phyloP scores from a whole-genome alignment of 164 flowering plant genomes.

The Magnolia kwangsiensis region DNA sequence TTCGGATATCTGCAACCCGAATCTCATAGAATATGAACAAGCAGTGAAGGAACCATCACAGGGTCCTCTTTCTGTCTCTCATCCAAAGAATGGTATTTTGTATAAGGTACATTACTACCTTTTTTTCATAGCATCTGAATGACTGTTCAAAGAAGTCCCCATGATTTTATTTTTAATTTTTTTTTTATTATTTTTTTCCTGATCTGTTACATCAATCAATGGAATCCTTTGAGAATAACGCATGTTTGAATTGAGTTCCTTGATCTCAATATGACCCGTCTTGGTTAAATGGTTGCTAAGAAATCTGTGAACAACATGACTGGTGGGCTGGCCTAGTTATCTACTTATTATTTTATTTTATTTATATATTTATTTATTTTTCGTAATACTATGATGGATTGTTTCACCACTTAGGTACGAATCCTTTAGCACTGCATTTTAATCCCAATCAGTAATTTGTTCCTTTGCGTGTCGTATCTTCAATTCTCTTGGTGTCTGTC shows the following conservation, averaged over 20 bases:
- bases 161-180: not conserved
- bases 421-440: conserved; percentile 1
- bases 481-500: no score
- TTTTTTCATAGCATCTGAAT: not conserved
- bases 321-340: not conserved
- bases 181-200: not conserved
- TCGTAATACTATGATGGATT: not conserved
- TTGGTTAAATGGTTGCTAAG: not conserved
- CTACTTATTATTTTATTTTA: no score
- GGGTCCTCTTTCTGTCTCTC: conserved; percentile 45
- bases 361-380: not conserved
- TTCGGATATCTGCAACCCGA: conserved; percentile 31
- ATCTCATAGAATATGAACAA: conserved; percentile 25
- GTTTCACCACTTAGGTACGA: conserved; percentile 7
- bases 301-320: conserved; percentile 3
- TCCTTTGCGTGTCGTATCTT: no score
- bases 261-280: not conserved
- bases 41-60: conserved; percentile 41
- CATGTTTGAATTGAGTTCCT: not conserved
- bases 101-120: conserved; percentile 43
- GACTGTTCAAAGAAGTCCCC: not conserved
- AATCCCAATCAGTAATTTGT: no score
- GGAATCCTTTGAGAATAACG: not conserved
- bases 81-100: conserved; percentile 44
- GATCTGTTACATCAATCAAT: not conserved